A percentile compares a stretch with the other conserved stretches of the same genome.
These are phyloP conservation scores for Sequoia sempervirens DNA, from an alignment of 75 land plant genomes.

Conservation along the genomic window DNA sequence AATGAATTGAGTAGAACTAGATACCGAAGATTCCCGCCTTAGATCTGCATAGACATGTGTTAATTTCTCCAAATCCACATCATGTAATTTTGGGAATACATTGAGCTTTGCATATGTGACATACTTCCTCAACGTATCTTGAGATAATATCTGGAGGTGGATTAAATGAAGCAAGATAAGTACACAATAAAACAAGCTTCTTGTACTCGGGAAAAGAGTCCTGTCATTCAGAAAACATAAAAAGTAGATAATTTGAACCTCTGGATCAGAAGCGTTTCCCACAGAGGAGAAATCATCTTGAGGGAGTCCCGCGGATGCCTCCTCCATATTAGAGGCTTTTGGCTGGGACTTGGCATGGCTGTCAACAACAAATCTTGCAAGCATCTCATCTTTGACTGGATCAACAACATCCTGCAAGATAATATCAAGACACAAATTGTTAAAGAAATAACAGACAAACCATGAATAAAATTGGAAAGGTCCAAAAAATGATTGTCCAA, in stretches of 20 bases:
- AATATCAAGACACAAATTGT: background rate
- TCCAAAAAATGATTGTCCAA: background rate
- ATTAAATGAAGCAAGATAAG: background rate
- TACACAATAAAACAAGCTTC: slow-evolving; percentile 4
- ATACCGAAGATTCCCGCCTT: slow-evolving; percentile 89
- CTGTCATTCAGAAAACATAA: background rate
- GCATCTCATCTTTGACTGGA: slow-evolving; percentile 95
- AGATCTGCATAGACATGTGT: slow-evolving; percentile 93
- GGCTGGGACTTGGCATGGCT: slow-evolving; percentile 91
- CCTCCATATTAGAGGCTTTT: slow-evolving; percentile 45
- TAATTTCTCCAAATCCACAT: slow-evolving; percentile 80
- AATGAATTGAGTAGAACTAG: background rate
- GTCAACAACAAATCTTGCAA: slow-evolving; percentile 90
- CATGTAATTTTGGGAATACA: slow-evolving; percentile 83
- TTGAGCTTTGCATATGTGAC: slow-evolving; percentile 91
- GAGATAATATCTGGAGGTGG: slow-evolving; percentile 72
- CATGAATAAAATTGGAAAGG: background rate
- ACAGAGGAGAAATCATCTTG: slow-evolving; percentile 33
- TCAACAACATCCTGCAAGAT: slow-evolving; percentile 87
- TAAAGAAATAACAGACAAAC: background rate
- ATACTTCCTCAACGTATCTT: slow-evolving; percentile 89
- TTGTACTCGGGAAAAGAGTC: background rate
- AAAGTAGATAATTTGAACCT: slow-evolving; percentile 35
- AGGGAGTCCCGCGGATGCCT: slow-evolving; percentile 14
- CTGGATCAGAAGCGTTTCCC: slow-evolving; percentile 47